Base-by-base conservation (phyloP, 306 rosid species). In the Oemleria cerasiformis region DNA sequence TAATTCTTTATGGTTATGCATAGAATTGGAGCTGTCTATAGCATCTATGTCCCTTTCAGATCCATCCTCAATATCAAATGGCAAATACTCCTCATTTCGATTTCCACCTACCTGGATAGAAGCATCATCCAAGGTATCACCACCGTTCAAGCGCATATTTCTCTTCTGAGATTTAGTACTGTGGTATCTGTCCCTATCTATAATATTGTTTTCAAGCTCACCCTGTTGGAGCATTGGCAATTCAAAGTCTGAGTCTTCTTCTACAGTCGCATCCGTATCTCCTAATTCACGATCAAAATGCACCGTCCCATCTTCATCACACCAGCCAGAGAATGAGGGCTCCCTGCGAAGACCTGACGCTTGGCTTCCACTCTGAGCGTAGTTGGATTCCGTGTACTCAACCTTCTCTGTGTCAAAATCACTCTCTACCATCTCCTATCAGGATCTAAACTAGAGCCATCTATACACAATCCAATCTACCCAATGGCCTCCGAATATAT, bases 281-380 rank as follows among this genome's bases (percentile, higher is more conserved):
- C 77, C 74, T 49, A 81, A 71, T 61, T 67, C 68, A 70, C 9
- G 65, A 69, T 88, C 88, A 38, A 75, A 78, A 68, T 68, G 78
- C 63, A 80, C 66, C 43, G 55, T 80, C 75, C 78, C 87, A 66
- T 79, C 82, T 67, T 90, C 88, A 72, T 82, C 90, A 55, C 77
- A 88, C 97, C 96, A 88, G 61, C 88, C 42, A 5, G 90, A 88
- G 79, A 90, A 90, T 14, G 96, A 92, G 72, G 79, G 93, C 56
- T 83, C 92, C 77, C 92, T 81, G 59, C 78, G 74, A 74, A 81
- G 56, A 70, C 83, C 83, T 7, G 77, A 76, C 63, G 77, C 83
- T 71, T 72, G 75, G 70, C 67, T 78, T 81, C 76, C 73, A 77
- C 75, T 66, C 73, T 61, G 75, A 66, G 74, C 49, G 53, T 30